These are phyloP conservation scores for Penicillium verhagenii DNA, from an alignment of 495 filamentous ascomycete species.

Conservation along the genomic window DNA sequence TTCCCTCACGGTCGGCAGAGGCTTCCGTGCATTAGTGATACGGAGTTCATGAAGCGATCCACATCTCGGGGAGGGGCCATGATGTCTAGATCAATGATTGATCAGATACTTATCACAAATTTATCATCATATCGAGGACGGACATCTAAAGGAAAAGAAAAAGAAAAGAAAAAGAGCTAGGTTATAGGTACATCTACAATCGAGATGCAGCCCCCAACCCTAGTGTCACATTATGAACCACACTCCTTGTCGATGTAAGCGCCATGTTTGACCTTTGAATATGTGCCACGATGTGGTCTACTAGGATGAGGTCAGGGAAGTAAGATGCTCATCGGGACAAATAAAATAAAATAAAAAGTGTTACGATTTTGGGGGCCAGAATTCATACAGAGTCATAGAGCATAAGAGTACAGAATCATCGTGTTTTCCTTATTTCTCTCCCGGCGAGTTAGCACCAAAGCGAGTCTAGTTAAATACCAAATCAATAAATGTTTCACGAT, in stretches of 20 bases:
- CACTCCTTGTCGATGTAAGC: slow-evolving; percentile 12
- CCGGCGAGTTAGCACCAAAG: background rate
- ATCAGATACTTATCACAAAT: background rate
- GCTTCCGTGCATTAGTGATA: slow-evolving; percentile 18
- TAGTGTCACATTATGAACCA: background rate
- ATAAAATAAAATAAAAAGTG: no score
- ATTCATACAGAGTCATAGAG: no score
- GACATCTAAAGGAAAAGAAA: background rate
- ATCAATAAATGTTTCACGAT: background rate
- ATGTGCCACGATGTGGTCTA: slow-evolving; percentile 13
- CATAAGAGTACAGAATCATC: no score
- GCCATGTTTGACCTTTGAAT: slow-evolving; percentile 19
- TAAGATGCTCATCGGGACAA: background rate
- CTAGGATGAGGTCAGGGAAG: slow-evolving; percentile 7
- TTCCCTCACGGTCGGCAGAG: slow-evolving; percentile 16
- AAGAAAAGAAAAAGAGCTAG: no score
- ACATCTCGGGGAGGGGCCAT: slow-evolving; percentile 4
- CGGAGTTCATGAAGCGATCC: slow-evolving; percentile 2
- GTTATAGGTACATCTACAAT: background rate
- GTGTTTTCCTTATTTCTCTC: no score
- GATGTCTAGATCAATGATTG: background rate
- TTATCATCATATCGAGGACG: no score
- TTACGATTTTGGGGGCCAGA: background rate
- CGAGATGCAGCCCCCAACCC: slow-evolving; percentile 1
- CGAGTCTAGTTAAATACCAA: background rate